phyloP scores from a whole-genome alignment of 2,329 filamentous ascomycete genomes.

The Emmonsia crescens region DNA sequence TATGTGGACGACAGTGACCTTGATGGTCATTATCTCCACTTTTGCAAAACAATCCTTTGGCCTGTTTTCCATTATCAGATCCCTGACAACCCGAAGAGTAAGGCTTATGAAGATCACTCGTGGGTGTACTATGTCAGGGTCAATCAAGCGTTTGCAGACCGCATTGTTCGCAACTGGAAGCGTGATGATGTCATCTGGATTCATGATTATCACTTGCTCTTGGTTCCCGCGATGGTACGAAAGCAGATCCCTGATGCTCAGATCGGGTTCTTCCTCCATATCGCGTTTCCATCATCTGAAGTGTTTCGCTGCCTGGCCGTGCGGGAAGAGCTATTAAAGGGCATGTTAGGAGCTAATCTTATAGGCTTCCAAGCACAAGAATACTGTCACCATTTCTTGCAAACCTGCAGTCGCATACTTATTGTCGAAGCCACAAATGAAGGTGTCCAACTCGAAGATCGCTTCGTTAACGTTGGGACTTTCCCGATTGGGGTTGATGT shows the following conservation, averaged over 20 bases:
- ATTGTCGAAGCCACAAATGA: constrained; percentile 82
- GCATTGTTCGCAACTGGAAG: constrained; percentile 86
- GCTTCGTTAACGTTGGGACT: constrained; percentile 79
- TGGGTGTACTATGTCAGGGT: constrained; percentile 91
- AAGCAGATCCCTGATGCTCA: constrained; percentile 79
- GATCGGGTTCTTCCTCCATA: constrained; percentile 93
- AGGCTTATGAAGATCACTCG: constrained; percentile 93
- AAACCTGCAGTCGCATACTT: constrained; percentile 85
- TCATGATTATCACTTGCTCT: constrained; percentile 85
- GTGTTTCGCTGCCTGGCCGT: constrained; percentile 87
- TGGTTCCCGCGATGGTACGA: constrained; percentile 81
- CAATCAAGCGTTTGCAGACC: constrained; percentile 87
- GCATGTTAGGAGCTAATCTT: constrained; percentile 85
- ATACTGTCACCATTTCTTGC: constrained; percentile 86
- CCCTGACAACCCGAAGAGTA: constrained; percentile 94
- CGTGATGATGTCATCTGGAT: constrained; percentile 88
- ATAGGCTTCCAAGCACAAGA: constrained; percentile 90
- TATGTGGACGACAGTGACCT: constrained; percentile 86
- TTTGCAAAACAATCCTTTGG: constrained; percentile 96
- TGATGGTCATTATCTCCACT: constrained; percentile 88
- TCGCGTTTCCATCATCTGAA: constrained; percentile 90
- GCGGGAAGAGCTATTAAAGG: constrained; percentile 76
- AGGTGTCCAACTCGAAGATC: constrained; percentile 81
- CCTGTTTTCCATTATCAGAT: constrained; percentile 98
- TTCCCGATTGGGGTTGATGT: constrained; percentile 89